Evolutionary conservation across 768 basidiomycete genomes (phyloP), one percentile per base, ranked within the genome.

Genomic region (Xerocomellus amylosporus): DNA sequence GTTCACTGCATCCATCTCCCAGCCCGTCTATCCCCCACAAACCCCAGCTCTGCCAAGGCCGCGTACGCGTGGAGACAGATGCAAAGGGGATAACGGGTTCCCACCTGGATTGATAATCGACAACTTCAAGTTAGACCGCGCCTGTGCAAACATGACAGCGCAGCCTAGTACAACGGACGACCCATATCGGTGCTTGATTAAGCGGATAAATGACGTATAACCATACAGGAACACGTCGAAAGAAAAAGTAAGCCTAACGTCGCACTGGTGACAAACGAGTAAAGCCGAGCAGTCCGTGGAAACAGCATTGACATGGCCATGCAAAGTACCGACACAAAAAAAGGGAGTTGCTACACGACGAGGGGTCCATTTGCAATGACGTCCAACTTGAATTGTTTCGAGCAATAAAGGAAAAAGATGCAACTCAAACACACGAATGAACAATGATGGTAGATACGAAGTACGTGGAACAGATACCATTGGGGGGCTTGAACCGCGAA

Each of bases 401-500:
- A 56, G 36, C 45, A 19, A 56, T 39, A n/a, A 39, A n/a, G 20
- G 5, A 41, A 44, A 28, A 19, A 37, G n/a, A 51, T 46, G 36
- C n/a, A 33, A 31, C 46, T 45, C 20, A 13, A 40, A 55, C 37
- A 9, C 33, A 15, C 31, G 33, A 46, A 48, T 10, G 28, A 34
- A 38, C 15, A 43, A 46, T n/a, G 39, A 42, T n/a, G 22, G 20
- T 19, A n/a, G 13, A 6, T 39, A 24, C 8, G 28, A 24, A 28
- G 22, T 34, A 38, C 30, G 34, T 22, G 46, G 53, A 58, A 67
- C 60, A 66, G 46, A 60, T 65, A 60, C 51, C 53, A 70, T 76
- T 75, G 15, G 59, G 77, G 76, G 76, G 71, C 77, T 76, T 75
- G 64, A 64, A 58, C 36, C 51, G 77, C 77, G 77, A 78, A 78